Evolutionary conservation across 768 basidiomycete species (phyloP), one percentile per base, ranked within the genome.

Genomic region (Mycena capillaripes): DNA sequence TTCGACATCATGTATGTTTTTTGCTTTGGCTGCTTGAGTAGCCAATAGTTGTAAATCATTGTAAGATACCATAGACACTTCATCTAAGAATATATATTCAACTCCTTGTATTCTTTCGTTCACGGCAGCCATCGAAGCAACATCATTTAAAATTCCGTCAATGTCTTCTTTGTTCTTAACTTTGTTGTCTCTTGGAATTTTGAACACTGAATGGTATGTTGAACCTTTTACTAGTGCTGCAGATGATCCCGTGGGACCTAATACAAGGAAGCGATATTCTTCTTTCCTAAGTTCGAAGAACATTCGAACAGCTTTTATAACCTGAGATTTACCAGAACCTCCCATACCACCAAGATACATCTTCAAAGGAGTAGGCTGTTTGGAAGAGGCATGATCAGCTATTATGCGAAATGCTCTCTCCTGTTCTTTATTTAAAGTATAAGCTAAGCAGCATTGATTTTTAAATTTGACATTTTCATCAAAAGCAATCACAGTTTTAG

Each of bases 11-110:
- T 40, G 23, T 0, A 65, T 40, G n/a, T 76, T 69, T 12, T 70
- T 32, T 3, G 76, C 76, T 38, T 60, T 71, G 34, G 74, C 67
- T n/a, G 80, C 70, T 23, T 74, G 71, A 10, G 70, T 52, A 29
- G 72, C 76, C 1, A 83, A 79, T 3, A 59, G 70, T 46, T 80
- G 78, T n/a, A 81, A 29, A 34, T 76, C 76, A 27, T 50, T 6
- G 57, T 78, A 80, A 0, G 78, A 74, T 2, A 83, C 46, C 84
- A 85, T 85, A 2, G 83, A 84, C 0, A 84, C 71, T 63, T 85
- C 83, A 76, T 85, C 81, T 0, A 84, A 38, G 30, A 84, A 80
- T 0, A 84, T 62, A 73, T 82, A 82, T 14, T 83, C 77, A 1
- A 83, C 78, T 30, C 76, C 71, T 17, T 74, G 30, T 9, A 72